Conservation (phyloP, 139 green algal species). For the Tetraselmis striata region DNA sequence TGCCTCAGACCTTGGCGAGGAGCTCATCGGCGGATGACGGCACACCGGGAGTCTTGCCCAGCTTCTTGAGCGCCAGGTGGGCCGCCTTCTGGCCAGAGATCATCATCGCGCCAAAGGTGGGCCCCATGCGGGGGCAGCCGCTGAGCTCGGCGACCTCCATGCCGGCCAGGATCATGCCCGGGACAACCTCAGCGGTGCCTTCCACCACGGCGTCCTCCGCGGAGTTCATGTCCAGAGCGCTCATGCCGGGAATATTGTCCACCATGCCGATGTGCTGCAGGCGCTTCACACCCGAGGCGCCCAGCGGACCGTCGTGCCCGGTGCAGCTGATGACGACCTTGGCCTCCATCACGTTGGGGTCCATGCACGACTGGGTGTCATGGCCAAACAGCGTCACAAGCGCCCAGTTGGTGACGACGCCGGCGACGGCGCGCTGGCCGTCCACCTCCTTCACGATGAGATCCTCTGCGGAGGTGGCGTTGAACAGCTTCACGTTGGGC, state of each 20-base stretch:
- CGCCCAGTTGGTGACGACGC: slow-evolving; percentile 97
- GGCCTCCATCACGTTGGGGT: slow-evolving; percentile 84
- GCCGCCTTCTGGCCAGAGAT: slow-evolving; percentile 86
- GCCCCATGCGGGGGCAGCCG: slow-evolving; percentile 84
- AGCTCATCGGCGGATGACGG: not conserved
- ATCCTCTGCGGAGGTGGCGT: slow-evolving; percentile 77
- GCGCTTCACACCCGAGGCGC: slow-evolving; percentile 85
- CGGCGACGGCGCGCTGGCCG: slow-evolving; percentile 47
- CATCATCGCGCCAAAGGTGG: slow-evolving; percentile 96
- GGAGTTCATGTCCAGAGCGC: slow-evolving; percentile 49
- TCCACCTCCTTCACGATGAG: slow-evolving; percentile 57
- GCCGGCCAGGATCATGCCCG: slow-evolving; percentile 89
- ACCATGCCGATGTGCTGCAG: slow-evolving; percentile 85
- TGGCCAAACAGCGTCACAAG: slow-evolving; percentile 89
- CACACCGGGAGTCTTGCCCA: slow-evolving; percentile 26
- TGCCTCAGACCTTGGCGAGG: too few species aligned
- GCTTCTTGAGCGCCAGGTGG: slow-evolving; percentile 75
- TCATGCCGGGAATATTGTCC: slow-evolving; percentile 75
- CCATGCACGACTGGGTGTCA: slow-evolving; percentile 95
- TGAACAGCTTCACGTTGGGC: slow-evolving; percentile 98
- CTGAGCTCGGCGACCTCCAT: slow-evolving; percentile 89
- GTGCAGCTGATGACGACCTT: slow-evolving; percentile 88
- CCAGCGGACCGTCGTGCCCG: slow-evolving; percentile 94
- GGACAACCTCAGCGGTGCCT: slow-evolving; percentile 81
- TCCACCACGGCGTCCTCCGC: slow-evolving; percentile 85